Evolutionary conservation across 1,284 basidiomycete species (phyloP).

Genomic region (Porogramme epimiltina): DNA sequence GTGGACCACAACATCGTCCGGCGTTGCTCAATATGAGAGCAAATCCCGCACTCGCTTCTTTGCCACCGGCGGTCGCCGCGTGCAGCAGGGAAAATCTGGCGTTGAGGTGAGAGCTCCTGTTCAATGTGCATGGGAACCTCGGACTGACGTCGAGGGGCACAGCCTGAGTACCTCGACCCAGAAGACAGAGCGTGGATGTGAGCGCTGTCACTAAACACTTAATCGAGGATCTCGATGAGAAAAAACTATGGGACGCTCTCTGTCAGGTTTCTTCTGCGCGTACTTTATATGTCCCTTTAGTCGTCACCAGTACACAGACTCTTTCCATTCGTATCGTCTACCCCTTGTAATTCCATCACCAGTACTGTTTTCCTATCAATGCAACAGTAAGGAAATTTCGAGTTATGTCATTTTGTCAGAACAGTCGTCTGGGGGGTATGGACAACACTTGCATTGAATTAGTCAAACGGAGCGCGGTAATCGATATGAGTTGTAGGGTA

Average conservation of each 20-base stretch:
- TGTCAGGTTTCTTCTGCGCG: neutral
- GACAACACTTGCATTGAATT: too few species aligned
- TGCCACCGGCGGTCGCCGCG: conserved; percentile 1
- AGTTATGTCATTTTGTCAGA: too few species aligned
- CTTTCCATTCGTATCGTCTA: too few species aligned
- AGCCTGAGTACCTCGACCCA: conserved; percentile 30
- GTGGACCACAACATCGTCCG: conserved; percentile 12
- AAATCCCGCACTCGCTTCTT: conserved; percentile 16
- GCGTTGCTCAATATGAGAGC: neutral
- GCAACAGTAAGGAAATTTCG: too few species aligned
- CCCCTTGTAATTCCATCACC: too few species aligned
- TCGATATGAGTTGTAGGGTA: too few species aligned
- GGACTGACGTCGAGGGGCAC: neutral
- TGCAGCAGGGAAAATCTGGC: neutral
- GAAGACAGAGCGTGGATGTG: conserved; percentile 34
- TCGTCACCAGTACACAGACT: neutral
- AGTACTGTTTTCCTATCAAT: too few species aligned
- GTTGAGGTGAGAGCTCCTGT: conserved; percentile 15
- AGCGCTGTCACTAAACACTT: neutral
- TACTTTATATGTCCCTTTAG: neutral
- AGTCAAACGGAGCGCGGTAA: too few species aligned
- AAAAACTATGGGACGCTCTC: neutral
- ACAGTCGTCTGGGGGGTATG: too few species aligned
- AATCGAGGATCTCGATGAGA: neutral
- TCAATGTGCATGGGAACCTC: neutral